phyloP scores from a whole-genome alignment of 2,329 filamentous ascomycete species.

The Trichoderma endophyticum region DNA sequence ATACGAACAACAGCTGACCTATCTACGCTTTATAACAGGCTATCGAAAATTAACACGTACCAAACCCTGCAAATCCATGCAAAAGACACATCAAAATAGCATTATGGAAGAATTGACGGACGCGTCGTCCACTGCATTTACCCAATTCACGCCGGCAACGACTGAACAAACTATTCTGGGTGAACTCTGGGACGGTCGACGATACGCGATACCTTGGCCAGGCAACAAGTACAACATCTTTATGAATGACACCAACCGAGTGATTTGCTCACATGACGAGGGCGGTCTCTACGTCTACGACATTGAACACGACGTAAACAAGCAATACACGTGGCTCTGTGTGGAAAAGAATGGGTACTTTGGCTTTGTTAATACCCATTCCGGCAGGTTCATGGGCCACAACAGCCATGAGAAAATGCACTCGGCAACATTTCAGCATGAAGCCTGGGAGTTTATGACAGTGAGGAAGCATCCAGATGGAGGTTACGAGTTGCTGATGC shows the following conservation, averaged over 20 bases:
- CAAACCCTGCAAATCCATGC: neutral
- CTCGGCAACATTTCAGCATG: neutral
- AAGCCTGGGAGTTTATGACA: slow-evolving; percentile 9
- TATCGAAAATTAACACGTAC: neutral
- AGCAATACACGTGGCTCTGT: slow-evolving; percentile 13
- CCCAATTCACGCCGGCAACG: neutral
- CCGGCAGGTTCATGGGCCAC: slow-evolving; percentile 17
- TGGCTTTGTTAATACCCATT: slow-evolving; percentile 14
- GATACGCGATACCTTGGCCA: slow-evolving; percentile 21
- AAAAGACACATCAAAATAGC: neutral
- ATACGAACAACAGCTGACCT: neutral
- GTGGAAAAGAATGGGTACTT: slow-evolving; percentile 19
- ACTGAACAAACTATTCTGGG: neutral
- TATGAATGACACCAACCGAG: slow-evolving; percentile 10
- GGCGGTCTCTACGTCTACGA: neutral
- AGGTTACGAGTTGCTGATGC: slow-evolving; percentile 19
- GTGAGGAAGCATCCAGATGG: slow-evolving; percentile 14
- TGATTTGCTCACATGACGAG: slow-evolving; percentile 17
- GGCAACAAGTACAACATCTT: slow-evolving; percentile 22
- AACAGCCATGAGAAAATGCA: neutral
- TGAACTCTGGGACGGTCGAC: neutral
- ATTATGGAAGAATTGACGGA: neutral
- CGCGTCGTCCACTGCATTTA: neutral
- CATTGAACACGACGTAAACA: neutral
- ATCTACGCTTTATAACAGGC: neutral